Base-by-base conservation (phyloP, 768 basidiomycete species). In the Cubamyces lactineus region DNA sequence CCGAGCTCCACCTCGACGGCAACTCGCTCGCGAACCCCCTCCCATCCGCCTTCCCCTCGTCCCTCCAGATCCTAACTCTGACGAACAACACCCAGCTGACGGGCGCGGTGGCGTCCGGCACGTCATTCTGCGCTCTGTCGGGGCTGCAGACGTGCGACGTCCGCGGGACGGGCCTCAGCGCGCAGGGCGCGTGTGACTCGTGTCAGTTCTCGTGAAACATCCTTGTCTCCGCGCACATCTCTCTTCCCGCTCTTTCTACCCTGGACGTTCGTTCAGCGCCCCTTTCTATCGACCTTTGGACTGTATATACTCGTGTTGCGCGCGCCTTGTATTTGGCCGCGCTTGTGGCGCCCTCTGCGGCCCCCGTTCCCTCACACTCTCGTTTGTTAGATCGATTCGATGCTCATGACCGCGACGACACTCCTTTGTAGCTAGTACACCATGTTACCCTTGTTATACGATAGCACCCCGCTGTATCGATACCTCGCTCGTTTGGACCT, bases 1-100 rank as follows among this genome's bases (percentile, higher is more conserved):
- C 67, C 0, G 77, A 79, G 58, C 67, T 81, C 15, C 70, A 80
- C 45, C 75, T 81, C 0, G 70, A 77, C 49, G 70, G 47, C 71
- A 42, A 81, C 66, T 74, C 77, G 62, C 70, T 80, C 42, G 66
- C 73, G 0, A 71, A 72, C 6, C 66, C 75, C 5, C 68, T 79
- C 19, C 77, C 78, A 3, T 19, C 63, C 42, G 59, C 68, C 4
- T 74, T 80, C 63, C 79, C 80, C 2, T 45, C 70, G 24, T 68
- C 70, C 9, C 59, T 80, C 39, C 74, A 77, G 52, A 69, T 69
- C 2, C 67, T 80, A 21, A 65, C 71, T 28, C 67, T 80, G 5
- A 64, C 72, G 51, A 76, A 78, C 50, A 80, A 80, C 64, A 68
- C 71, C 1, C 72, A 66, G n/a, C 73, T 80, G 16, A 57, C 62